phyloP scores from a whole-genome alignment of 441 rosid species.

The Bruguiera hainesii region DNA sequence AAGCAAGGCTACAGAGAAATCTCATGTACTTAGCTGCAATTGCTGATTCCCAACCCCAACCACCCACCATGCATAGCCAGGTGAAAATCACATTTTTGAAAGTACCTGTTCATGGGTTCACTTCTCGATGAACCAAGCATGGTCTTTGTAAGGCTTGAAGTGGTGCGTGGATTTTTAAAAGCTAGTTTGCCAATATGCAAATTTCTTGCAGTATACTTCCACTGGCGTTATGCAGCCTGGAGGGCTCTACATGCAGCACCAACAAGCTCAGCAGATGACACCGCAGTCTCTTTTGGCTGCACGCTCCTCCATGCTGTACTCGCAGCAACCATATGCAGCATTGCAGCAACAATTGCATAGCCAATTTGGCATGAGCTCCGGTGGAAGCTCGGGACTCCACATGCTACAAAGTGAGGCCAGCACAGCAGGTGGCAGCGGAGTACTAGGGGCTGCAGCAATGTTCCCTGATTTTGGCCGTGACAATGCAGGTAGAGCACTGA shows the following conservation, averaged over 20 bases:
- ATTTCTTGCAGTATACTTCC: slow-evolving; percentile 51
- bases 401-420: slow-evolving; percentile 69
- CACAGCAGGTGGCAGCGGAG: slow-evolving; percentile 49
- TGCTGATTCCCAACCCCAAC: slow-evolving; percentile 98
- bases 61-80: slow-evolving; percentile 78
- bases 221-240: slow-evolving; percentile 75
- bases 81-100: slow-evolving; percentile 26
- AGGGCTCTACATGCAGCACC: slow-evolving; percentile 83
- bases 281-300: slow-evolving; percentile 90
- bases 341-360: slow-evolving; percentile 81
- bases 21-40: slow-evolving; percentile 98
- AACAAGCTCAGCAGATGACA: slow-evolving; percentile 86
- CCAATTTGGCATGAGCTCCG: slow-evolving; percentile 90
- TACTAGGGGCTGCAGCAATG: slow-evolving; percentile 54
- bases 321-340: slow-evolving; percentile 74
- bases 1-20: slow-evolving; percentile 91
- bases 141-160: not conserved
- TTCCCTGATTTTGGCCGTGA: slow-evolving; percentile 80
- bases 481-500: slow-evolving; percentile 40
- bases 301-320: slow-evolving; percentile 82
- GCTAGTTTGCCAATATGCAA: not conserved
- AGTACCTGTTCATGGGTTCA: not conserved
- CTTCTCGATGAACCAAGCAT: not conserved
- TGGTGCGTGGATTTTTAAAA: not conserved
- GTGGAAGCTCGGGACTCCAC: slow-evolving; percentile 77